Conservation (phyloP, 2,329 filamentous ascomycete species). For the Onygenales sp. region DNA sequence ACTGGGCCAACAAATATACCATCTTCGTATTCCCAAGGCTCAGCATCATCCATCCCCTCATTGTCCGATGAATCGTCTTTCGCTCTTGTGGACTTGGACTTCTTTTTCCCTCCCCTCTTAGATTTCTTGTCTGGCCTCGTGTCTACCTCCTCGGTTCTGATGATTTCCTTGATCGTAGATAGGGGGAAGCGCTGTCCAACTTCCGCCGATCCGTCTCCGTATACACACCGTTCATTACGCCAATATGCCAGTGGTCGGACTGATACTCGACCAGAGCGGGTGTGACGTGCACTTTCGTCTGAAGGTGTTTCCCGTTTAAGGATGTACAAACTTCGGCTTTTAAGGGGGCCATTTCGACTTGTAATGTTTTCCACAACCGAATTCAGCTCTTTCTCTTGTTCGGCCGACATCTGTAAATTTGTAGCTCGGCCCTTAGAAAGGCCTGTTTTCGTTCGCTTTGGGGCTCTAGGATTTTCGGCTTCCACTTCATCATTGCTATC, state of each 20-base stretch:
- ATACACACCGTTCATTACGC: slow-evolving; percentile 72
- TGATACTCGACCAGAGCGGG: slow-evolving; percentile 69
- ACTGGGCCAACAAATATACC: slow-evolving; percentile 33
- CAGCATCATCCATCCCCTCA: slow-evolving; percentile 27
- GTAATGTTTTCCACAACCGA: slow-evolving; percentile 35
- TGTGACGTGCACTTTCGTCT: slow-evolving; percentile 49
- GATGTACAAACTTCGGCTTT: slow-evolving; percentile 40
- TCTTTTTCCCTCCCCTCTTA: slow-evolving; percentile 27
- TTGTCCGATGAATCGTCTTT: slow-evolving; percentile 30
- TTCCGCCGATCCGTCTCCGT: slow-evolving; percentile 52
- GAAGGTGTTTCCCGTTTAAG: slow-evolving; percentile 42
- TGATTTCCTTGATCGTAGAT: slow-evolving; percentile 64
- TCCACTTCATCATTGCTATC: slow-evolving; percentile 13
- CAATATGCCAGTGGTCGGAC: slow-evolving; percentile 75
- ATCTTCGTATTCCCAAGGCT: slow-evolving; percentile 36
- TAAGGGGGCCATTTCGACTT: slow-evolving; percentile 35
- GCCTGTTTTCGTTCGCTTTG: slow-evolving; percentile 24
- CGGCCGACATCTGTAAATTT: slow-evolving; percentile 19
- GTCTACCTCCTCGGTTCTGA: slow-evolving; percentile 59
- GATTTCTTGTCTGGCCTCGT: slow-evolving; percentile 21
- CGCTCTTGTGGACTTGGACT: slow-evolving; percentile 25
- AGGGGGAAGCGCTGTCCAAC: slow-evolving; percentile 52
- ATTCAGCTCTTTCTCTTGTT: slow-evolving; percentile 29
- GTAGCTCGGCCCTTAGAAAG: slow-evolving; percentile 14
- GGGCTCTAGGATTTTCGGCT: slow-evolving; percentile 17